Percentiles rank a stretch among this genome's conserved stretches.
phyloP scores from a whole-genome alignment of 768 basidiomycete genomes.

The Tephrocybe sp. region DNA sequence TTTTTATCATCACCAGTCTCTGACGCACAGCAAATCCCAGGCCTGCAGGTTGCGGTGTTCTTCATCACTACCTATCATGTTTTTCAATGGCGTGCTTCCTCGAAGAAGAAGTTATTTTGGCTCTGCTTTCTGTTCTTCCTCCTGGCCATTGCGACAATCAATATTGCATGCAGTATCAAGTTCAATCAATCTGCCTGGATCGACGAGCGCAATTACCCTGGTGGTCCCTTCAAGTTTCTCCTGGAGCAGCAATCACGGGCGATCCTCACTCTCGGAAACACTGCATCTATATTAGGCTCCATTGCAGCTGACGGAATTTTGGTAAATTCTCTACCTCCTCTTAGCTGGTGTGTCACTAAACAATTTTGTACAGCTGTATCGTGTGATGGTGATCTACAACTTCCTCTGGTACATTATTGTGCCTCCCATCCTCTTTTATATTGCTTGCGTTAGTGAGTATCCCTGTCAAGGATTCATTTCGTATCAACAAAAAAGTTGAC shows the following conservation, averaged over 20 bases:
- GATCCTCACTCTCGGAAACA: slow-evolving; percentile 20
- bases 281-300: slow-evolving; percentile 27
- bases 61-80: slow-evolving; percentile 12
- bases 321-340: slow-evolving; percentile 26
- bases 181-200: slow-evolving; percentile 32
- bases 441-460: slow-evolving; percentile 10
- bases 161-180: slow-evolving; percentile 17
- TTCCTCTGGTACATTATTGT: slow-evolving; percentile 8
- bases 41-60: slow-evolving; percentile 17
- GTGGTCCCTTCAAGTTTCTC: slow-evolving; percentile 34
- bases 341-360: background rate
- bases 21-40: slow-evolving; percentile 5
- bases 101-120: slow-evolving; percentile 3
- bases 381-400: slow-evolving; percentile 11
- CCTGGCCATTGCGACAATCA: slow-evolving; percentile 13
- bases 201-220: slow-evolving; percentile 25
- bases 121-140: slow-evolving; percentile 4
- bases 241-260: slow-evolving; percentile 21
- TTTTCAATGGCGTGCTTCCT: slow-evolving; percentile 4
- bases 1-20: background rate
- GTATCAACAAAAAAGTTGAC: background rate
- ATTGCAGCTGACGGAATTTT: slow-evolving; percentile 36
- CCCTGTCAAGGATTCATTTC: background rate
- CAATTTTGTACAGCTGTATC: slow-evolving; percentile 4
- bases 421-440: slow-evolving; percentile 8